Percentiles rank a stretch among this genome's conserved stretches.
phyloP scores from a whole-genome alignment of 257 asterid genomes.

The Dorcoceras hygrometricum region DNA sequence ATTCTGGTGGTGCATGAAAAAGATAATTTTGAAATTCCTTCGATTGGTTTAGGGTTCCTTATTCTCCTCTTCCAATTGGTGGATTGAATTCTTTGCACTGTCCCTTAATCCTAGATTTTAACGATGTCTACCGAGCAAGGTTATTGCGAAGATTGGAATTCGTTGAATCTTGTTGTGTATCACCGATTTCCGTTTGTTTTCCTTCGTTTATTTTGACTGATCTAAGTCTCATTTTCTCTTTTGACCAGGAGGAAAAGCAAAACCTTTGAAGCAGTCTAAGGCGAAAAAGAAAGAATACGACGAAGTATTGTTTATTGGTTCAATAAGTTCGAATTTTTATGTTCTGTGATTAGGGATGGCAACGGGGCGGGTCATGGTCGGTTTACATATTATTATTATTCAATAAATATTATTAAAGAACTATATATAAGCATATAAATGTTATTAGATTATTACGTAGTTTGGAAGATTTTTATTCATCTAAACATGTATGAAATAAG shows the following conservation, averaged over 20 bases:
- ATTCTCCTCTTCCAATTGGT: background rate
- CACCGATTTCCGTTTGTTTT: background rate
- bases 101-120: slow-evolving; percentile 35
- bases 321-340: background rate
- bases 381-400: no score
- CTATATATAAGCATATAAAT: no score
- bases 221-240: slow-evolving; percentile 2
- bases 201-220: slow-evolving; percentile 13
- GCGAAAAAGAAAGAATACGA: slow-evolving; percentile 59
- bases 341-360: no score
- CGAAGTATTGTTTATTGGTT: slow-evolving; percentile 40
- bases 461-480: no score
- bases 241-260: slow-evolving; percentile 61
- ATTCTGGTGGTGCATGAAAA: slow-evolving; percentile 43
- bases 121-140: slow-evolving; percentile 55
- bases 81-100: background rate
- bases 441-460: no score
- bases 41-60: background rate
- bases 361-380: no score
- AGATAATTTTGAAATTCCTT: slow-evolving; percentile 30
- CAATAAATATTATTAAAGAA: no score
- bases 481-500: no score
- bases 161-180: background rate
- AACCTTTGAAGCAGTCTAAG: slow-evolving; percentile 67
- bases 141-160: slow-evolving; percentile 13